phyloP scores from a whole-genome alignment of 345 rosid genomes.

The Populus tremula region DNA sequence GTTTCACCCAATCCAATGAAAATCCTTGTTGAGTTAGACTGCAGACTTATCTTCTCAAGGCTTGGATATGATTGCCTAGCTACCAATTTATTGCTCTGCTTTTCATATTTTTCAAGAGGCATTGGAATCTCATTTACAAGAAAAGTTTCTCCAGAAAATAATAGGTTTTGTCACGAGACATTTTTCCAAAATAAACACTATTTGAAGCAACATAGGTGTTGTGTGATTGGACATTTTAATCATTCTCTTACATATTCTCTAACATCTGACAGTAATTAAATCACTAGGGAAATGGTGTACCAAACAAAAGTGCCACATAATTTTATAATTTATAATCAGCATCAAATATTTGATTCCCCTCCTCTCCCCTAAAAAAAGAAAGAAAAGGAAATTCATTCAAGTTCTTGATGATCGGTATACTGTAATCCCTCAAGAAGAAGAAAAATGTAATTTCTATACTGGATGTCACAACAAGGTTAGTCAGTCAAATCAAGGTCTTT shows the following conservation, averaged over 20 bases:
- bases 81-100: neutral
- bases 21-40: neutral
- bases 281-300: neutral
- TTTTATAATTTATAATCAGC: neutral
- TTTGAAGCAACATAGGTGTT: conserved; percentile 29
- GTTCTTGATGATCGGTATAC: neutral
- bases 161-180: conserved; percentile 42
- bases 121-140: conserved; percentile 35
- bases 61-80: conserved; percentile 11
- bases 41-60: conserved; percentile 6
- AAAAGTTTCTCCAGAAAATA: conserved; percentile 20
- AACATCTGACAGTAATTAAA: neutral
- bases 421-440: neutral
- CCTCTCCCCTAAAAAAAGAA: no score
- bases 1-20: neutral
- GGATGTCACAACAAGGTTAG: neutral
- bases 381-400: neutral
- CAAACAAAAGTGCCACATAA: neutral
- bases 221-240: conserved; percentile 37
- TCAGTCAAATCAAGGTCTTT: neutral
- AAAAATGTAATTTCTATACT: neutral
- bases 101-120: neutral
- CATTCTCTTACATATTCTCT: conserved; percentile 5
- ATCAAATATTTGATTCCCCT: neutral
- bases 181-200: conserved; percentile 41